Evolutionary conservation across 2,329 filamentous ascomycete genomes (phyloP), one percentile per base, ranked within the genome.

Genomic region (Colletotrichum sp.): DNA sequence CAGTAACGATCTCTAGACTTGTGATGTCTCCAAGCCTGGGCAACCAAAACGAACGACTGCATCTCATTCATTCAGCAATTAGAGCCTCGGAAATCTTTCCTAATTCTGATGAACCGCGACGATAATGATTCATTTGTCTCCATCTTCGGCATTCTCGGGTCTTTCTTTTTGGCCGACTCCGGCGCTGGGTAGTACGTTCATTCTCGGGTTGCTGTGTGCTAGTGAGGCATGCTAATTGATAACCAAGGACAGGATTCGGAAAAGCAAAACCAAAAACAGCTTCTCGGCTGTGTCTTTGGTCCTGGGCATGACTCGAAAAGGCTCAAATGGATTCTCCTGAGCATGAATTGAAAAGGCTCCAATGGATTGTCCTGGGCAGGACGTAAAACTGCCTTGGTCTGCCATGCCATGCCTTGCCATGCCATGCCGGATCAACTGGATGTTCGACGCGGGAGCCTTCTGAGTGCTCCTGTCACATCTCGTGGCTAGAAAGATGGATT

Each of bases 281-380:
- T 59, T 28, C 49, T 39, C 44, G 36, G 26, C 59, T 34, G 30
- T 44, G 57, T 26, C 26, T 39, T 79, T 73, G 44, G 83, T 85
- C 84, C 83, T 84, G 78, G 81, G 83, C 80, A 84, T 60, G 84
- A 85, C 81, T 67, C 78, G 79, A 84, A 84, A 85, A 82, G 44
- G 44, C n/a, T 21, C 44, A 12, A 52, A 52, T 24, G n/a, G 44
- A 49, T 21, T 75, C 82, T 85, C 84, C 83, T 83, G 78, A 81
- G 83, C 80, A 84, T 60, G 84, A 85, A 81, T 67, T 78, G 79
- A 84, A 84, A 85, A 82, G n/a, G n/a, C n/a, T 49, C 44, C 44
- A 49, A 21, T 6, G n/a, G 44, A 52, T 52, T 75, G 83, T 85
- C 84, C 83, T 84, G 78, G 81, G 83, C 80, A 84, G 63, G 84